These are phyloP conservation scores for Pythium guiyangense DNA, from an alignment of 352 stramenopile genomes.

Conservation along the genomic window DNA sequence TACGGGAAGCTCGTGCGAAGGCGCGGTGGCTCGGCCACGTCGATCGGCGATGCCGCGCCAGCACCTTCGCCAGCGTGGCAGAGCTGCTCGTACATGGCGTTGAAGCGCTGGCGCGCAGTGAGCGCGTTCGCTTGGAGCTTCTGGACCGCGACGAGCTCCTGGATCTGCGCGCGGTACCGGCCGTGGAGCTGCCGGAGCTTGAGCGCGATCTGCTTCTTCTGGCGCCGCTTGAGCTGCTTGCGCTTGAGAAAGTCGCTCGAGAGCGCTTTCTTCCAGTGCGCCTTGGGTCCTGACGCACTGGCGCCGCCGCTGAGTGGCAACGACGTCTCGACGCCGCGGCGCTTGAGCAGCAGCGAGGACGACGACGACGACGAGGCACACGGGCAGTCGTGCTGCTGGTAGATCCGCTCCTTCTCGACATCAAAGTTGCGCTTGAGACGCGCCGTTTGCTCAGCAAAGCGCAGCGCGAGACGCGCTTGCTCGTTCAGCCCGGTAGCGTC, in stretches of 20 bases:
- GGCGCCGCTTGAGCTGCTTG: conserved; percentile 68
- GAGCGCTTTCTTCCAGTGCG: conserved; percentile 53
- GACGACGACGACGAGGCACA: conserved; percentile 17
- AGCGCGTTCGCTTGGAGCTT: conserved; percentile 46
- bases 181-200: conserved; percentile 45
- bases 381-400: conserved; percentile 37
- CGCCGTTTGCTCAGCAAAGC: conserved; percentile 48
- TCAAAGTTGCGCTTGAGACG: conserved; percentile 45
- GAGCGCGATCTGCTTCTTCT: conserved; percentile 58
- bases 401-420: conserved; percentile 39
- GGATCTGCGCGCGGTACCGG: conserved; percentile 33
- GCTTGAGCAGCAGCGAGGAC: conserved; percentile 14
- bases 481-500: conserved; percentile 12
- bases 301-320: neutral
- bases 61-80: neutral
- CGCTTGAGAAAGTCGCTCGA: conserved; percentile 47
- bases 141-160: conserved; percentile 42
- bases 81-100: conserved; percentile 19
- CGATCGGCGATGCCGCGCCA: neutral
- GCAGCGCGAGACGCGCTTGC: conserved; percentile 32
- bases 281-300: neutral
- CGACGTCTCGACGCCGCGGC: conserved; percentile 7
- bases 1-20: conserved; percentile 7
- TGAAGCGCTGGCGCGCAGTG: conserved; percentile 37
- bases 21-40: no score